phyloP scores from a whole-genome alignment of 768 basidiomycete species.

The Antrodiella citrinella region DNA sequence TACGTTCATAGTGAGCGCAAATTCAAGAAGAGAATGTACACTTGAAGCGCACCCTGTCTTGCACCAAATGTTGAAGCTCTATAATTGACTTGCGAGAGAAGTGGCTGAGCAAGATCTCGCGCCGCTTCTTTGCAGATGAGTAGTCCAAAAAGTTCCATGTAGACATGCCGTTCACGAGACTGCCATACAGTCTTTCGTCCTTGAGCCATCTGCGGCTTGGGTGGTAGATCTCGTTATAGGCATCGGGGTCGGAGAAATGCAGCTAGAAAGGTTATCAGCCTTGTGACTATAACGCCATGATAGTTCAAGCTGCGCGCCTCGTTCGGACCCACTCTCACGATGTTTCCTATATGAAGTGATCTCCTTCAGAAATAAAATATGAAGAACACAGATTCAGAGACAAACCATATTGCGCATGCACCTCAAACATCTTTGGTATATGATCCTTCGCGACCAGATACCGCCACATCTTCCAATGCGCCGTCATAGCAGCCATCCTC shows the following conservation, averaged over 20 bases:
- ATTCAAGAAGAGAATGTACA: neutral
- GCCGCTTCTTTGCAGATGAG: constrained; percentile 23
- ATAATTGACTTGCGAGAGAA: constrained; percentile 32
- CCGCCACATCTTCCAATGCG: constrained; percentile 4
- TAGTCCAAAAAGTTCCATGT: constrained; percentile 30
- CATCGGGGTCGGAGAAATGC: constrained; percentile 33
- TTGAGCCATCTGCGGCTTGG: constrained; percentile 27
- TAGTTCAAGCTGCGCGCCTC: constrained; percentile 23
- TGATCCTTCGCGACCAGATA: neutral
- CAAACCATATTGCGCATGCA: constrained; percentile 5
- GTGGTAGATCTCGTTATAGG: constrained; percentile 33
- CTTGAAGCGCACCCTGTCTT: constrained; percentile 20
- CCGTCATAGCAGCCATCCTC: neutral
- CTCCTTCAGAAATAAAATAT: neutral
- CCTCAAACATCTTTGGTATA: neutral
- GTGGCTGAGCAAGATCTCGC: constrained; percentile 26
- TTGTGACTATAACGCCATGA: too few relatives aligned
- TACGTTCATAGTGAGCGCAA: too few relatives aligned
- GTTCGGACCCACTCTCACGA: constrained; percentile 32
- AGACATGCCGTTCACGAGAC: constrained; percentile 28
- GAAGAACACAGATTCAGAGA: neutral
- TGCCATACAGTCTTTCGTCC: constrained; percentile 29
- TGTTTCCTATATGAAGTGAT: constrained; percentile 26
- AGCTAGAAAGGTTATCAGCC: too few relatives aligned
- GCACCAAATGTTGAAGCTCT: constrained; percentile 28